phyloP scores from a whole-genome alignment of 306 rosid species.

The Potentilla sterilis region DNA sequence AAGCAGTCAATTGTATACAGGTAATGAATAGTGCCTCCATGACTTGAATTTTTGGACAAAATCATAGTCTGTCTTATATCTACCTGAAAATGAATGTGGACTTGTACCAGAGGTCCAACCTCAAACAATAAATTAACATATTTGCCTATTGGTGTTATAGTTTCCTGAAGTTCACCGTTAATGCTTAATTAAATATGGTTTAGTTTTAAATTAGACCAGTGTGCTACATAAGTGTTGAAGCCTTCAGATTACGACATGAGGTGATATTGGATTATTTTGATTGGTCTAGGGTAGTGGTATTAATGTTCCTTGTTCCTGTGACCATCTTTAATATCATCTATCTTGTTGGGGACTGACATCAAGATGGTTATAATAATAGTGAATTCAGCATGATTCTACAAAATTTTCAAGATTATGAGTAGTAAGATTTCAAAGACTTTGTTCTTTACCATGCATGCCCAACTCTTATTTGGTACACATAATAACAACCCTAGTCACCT shows the following conservation, averaged over 20 bases:
- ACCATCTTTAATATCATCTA: neutral
- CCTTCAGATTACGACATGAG: neutral
- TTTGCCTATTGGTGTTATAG: neutral
- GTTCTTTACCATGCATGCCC: neutral
- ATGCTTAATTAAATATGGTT: neutral
- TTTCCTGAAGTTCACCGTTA: neutral
- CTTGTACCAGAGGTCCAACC: neutral
- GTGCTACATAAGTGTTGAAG: neutral
- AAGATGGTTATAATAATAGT: neutral
- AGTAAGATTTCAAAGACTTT: neutral
- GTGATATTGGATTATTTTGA: neutral
- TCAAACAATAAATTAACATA: neutral
- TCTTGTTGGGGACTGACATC: neutral
- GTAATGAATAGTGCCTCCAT: constrained; percentile 30
- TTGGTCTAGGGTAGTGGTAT: neutral
- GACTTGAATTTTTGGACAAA: neutral
- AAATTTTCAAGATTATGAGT: neutral
- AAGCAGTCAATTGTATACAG: constrained; percentile 81
- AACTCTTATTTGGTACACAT: neutral
- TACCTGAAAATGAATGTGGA: neutral
- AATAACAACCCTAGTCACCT: neutral
- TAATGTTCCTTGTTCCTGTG: neutral
- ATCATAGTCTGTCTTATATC: neutral
- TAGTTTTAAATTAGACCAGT: neutral
- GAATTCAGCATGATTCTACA: neutral